phyloP scores from a whole-genome alignment of 129 eudicot genomes.

The Lonicera japonica region DNA sequence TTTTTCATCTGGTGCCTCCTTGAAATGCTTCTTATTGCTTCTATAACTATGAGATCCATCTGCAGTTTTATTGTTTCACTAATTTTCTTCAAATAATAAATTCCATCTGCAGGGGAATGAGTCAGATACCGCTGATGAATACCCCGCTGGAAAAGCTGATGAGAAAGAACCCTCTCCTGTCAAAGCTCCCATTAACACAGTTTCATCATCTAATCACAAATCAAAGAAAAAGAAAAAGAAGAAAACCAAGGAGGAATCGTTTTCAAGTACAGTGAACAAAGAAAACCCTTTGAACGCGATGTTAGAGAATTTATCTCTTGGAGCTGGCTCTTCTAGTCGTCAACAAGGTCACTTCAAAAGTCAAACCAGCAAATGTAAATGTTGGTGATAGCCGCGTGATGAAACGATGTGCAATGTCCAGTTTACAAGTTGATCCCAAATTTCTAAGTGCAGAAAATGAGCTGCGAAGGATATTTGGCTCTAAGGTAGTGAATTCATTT shows the following conservation, averaged over 20 bases:
- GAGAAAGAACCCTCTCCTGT: constrained; percentile 9
- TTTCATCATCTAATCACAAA: constrained; percentile 33
- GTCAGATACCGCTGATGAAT: constrained; percentile 21
- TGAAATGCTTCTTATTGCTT: not conserved
- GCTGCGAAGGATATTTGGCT: constrained; percentile 85
- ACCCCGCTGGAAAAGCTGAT: constrained; percentile 17
- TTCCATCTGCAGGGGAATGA: constrained; percentile 46
- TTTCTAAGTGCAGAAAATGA: constrained; percentile 83
- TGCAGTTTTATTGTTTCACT: not conserved
- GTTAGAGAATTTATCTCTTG: constrained; percentile 45
- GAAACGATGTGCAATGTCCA: constrained; percentile 32
- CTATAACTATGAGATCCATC: not conserved
- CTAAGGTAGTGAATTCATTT: constrained; percentile 73
- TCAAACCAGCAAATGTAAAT: constrained; percentile 22
- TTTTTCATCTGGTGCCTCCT: not conserved
- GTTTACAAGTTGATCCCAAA: constrained; percentile 78
- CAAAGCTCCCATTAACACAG: constrained; percentile 20
- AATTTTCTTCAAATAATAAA: not conserved
- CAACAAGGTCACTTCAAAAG: constrained; percentile 16
- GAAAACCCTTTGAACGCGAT: not conserved
- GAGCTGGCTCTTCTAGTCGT: constrained; percentile 31
- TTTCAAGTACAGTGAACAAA: constrained; percentile 13
- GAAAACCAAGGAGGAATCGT: constrained; percentile 42
- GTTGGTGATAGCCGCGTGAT: constrained; percentile 6
- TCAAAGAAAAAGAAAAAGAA: constrained; percentile 87